Percentiles rank a stretch among this genome's conserved stretches.
These are phyloP conservation scores for Aureobasidium melanogenum DNA, from an alignment of 2,329 filamentous ascomycete genomes.

Conservation along the genomic window DNA sequence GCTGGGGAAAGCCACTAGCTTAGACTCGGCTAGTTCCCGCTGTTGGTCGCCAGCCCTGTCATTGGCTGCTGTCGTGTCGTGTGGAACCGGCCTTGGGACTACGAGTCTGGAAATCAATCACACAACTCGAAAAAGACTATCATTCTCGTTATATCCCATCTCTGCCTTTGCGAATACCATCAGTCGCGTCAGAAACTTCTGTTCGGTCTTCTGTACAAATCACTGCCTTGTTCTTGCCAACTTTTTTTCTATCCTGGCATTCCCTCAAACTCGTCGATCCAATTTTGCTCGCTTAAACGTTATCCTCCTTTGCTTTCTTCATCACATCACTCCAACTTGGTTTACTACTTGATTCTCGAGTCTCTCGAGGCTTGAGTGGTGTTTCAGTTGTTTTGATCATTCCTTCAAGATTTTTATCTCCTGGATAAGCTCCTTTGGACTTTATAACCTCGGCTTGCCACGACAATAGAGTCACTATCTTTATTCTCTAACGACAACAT, in stretches of 20 bases:
- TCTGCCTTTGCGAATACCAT: background rate
- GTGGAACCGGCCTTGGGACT: background rate
- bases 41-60: background rate
- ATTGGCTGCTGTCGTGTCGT: background rate
- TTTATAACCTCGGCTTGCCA: background rate
- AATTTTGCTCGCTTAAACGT: constrained; percentile 9
- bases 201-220: background rate
- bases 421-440: background rate
- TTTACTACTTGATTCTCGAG: background rate
- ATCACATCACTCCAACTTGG: background rate
- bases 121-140: constrained; percentile 11
- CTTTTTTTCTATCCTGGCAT: background rate
- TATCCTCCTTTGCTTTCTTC: constrained; percentile 5
- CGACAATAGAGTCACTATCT: background rate
- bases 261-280: background rate
- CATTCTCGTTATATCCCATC: background rate
- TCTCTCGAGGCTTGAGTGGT: background rate
- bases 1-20: background rate
- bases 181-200: background rate
- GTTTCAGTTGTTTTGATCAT: background rate
- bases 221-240: background rate
- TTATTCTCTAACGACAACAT: background rate
- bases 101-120: constrained; percentile 8
- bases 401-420: background rate
- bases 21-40: constrained; percentile 3